phyloP scores from a whole-genome alignment of 805 yeast species.

The Kazachstania psychrophila region DNA sequence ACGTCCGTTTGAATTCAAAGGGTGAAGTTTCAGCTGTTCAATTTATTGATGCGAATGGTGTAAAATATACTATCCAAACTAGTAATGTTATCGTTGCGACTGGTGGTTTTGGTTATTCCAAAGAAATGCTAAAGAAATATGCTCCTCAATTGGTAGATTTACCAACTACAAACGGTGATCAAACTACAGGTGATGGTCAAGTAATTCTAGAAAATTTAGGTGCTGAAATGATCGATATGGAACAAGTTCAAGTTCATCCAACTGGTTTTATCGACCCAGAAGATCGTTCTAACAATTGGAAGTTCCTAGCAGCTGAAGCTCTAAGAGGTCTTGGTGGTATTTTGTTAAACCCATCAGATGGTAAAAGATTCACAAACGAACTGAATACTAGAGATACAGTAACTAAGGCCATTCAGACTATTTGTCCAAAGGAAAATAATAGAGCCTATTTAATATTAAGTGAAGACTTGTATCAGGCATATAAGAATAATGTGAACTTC shows the following conservation, averaged over 20 bases:
- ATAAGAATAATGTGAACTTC: conserved; percentile 43
- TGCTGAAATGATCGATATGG: conserved; percentile 47
- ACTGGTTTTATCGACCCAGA: conserved; percentile 47
- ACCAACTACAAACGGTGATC: conserved; percentile 50
- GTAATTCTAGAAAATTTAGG: conserved; percentile 37
- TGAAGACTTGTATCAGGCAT: conserved; percentile 37
- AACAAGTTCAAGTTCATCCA: conserved; percentile 54
- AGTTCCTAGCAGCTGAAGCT: conserved; percentile 54
- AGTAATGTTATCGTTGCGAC: conserved; percentile 43
- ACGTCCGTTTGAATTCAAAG: conserved; percentile 23
- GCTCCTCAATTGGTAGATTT: conserved; percentile 39
- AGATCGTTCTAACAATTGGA: conserved; percentile 36
- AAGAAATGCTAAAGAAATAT: conserved; percentile 33
- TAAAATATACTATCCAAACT: conserved; percentile 22
- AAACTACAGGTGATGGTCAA: conserved; percentile 56
- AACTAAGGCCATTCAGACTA: conserved; percentile 34
- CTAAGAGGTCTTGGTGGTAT: conserved; percentile 54
- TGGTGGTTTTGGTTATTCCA: conserved; percentile 45
- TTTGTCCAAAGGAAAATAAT: conserved; percentile 24
- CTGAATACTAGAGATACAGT: conserved; percentile 46
- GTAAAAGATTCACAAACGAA: conserved; percentile 46
- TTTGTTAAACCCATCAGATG: conserved; percentile 36
- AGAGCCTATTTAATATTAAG: conserved; percentile 34
- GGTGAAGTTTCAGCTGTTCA: conserved; percentile 36
- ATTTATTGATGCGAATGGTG: conserved; percentile 29